Percentiles rank a stretch among this genome's conserved stretches.
These are phyloP conservation scores for Globisporangium cylindrosporum DNA, from an alignment of 352 stramenopile species.

Conservation along the genomic window DNA sequence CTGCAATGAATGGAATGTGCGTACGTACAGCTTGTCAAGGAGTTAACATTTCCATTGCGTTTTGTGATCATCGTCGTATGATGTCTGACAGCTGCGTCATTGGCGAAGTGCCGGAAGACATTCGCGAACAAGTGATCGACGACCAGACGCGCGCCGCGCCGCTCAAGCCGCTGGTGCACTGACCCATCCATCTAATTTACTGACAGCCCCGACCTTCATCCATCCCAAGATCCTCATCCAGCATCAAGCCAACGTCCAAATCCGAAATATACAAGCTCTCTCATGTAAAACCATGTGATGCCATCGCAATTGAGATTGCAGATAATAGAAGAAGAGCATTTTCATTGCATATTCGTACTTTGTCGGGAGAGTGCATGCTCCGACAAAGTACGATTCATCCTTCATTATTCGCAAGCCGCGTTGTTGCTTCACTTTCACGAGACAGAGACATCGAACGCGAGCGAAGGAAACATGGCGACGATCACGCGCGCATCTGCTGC, in stretches of 20 bases:
- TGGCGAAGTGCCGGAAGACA: conserved; percentile 81
- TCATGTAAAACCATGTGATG: neutral
- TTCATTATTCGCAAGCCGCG: neutral
- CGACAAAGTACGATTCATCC: neutral
- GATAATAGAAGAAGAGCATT: no score
- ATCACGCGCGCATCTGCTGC: neutral
- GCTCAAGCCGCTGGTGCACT: conserved; percentile 91
- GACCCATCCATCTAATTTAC: conserved; percentile 49
- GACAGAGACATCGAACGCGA: conserved; percentile 3
- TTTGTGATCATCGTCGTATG: neutral
- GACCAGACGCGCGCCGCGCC: conserved; percentile 83
- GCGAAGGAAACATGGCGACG: conserved; percentile 2
- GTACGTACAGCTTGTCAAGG: neutral
- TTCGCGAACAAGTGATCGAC: conserved; percentile 89
- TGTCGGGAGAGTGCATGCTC: neutral
- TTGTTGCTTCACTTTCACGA: neutral
- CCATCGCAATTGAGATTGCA: neutral
- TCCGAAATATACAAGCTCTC: neutral
- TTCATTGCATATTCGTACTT: neutral
- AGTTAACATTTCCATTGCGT: neutral
- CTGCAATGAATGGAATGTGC: neutral
- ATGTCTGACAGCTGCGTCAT: conserved; percentile 65
- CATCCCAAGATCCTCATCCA: neutral
- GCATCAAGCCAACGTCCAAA: neutral
- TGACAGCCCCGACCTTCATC: neutral